phyloP scores from a whole-genome alignment of 305 asterid genomes.

The Petunia hybrid region DNA sequence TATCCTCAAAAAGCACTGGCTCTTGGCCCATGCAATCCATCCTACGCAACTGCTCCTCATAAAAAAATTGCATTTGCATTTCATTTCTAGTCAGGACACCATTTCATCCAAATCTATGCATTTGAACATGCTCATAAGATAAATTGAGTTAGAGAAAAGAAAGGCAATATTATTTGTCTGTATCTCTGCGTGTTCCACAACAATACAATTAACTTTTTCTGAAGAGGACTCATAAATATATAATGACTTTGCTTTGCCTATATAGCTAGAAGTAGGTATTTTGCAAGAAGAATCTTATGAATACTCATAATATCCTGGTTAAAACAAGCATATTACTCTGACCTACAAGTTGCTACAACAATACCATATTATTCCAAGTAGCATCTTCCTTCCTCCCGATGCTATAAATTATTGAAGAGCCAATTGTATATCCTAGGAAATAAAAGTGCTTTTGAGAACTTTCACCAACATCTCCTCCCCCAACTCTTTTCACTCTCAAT shows the following conservation, averaged over 20 bases:
- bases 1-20: constrained; percentile 99
- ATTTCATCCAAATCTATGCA: constrained; percentile 98
- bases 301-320: constrained; percentile 16
- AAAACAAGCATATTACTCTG: background rate
- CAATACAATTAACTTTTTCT: background rate
- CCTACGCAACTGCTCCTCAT: constrained; percentile 98
- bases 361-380: constrained; percentile 18
- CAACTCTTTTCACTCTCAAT: constrained; percentile 40
- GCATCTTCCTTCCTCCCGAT: background rate
- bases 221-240: constrained; percentile 13
- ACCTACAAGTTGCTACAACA: background rate
- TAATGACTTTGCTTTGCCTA: background rate
- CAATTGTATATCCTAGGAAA: constrained; percentile 34
- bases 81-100: constrained; percentile 92
- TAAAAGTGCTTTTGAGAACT: background rate
- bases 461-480: background rate
- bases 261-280: background rate
- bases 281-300: constrained; percentile 4
- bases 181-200: background rate
- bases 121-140: constrained; percentile 76
- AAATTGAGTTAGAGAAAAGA: constrained; percentile 25
- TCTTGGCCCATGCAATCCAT: constrained; percentile 99
- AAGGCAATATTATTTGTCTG: background rate
- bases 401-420: background rate
- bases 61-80: constrained; percentile 80